Evolutionary conservation across 176 grass and related monocot species (phyloP).

Genomic region (Aegilops longissima): DNA sequence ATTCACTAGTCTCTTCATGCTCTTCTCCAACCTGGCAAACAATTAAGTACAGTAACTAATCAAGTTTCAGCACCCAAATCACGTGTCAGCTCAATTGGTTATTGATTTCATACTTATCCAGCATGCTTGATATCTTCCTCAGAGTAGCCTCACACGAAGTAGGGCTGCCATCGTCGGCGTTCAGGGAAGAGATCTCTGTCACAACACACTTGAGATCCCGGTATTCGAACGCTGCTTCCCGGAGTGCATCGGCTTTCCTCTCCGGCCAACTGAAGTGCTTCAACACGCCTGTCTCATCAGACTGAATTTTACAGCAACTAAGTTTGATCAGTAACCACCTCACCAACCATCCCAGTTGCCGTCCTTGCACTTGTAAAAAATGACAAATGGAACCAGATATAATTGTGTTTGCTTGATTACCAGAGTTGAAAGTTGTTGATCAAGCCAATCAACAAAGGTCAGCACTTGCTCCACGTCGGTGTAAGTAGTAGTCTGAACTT

Average conservation of each 20-base stretch:
- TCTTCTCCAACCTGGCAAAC: conserved; percentile 74
- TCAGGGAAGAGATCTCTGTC: conserved; percentile 32
- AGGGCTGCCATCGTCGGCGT: background rate
- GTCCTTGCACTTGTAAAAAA: background rate
- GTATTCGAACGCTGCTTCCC: conserved; percentile 56
- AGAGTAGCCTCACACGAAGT: conserved; percentile 38
- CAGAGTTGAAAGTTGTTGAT: conserved; percentile 53
- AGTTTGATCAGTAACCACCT: background rate
- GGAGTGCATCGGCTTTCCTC: conserved; percentile 57
- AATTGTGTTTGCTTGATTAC: conserved; percentile 13
- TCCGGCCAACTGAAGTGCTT: conserved; percentile 76
- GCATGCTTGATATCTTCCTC: conserved; percentile 45
- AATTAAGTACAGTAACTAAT: background rate
- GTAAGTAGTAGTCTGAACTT: conserved; percentile 55
- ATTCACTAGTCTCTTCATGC: conserved; percentile 58
- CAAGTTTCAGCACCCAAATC: background rate
- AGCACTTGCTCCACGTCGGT: conserved; percentile 47
- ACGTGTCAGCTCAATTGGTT: background rate
- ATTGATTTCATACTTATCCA: conserved; percentile 41
- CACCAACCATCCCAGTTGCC: background rate
- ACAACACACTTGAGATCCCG: conserved; percentile 42
- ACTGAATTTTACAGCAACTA: conserved; percentile 10
- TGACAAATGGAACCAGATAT: background rate
- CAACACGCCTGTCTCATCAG: conserved; percentile 60
- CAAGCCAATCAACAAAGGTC: conserved; percentile 64